Evolutionary conservation across 352 stramenopile genomes (phyloP).

Genomic region (Pythium oligandrum): DNA sequence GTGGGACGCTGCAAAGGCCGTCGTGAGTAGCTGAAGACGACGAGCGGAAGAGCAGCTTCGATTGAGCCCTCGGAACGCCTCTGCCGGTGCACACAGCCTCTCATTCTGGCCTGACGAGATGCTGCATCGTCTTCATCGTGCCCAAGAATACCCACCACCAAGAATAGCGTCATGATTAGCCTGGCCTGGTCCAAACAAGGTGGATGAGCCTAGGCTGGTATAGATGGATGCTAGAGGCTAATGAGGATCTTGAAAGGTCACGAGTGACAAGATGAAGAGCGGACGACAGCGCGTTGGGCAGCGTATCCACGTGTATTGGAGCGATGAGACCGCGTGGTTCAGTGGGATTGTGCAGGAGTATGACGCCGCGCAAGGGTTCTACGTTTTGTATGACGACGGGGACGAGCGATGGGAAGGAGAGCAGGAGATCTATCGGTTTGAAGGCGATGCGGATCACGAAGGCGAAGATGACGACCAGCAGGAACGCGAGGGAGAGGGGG

Average conservation of each 20-base stretch:
- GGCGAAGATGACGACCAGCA: slow-evolving; percentile 5
- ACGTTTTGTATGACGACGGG: slow-evolving; percentile 75
- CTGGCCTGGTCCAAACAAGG: too few species aligned
- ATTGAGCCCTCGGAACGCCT: too few species aligned
- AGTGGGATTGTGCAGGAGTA: slow-evolving; percentile 37
- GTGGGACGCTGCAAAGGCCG: too few species aligned
- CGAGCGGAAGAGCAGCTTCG: too few species aligned
- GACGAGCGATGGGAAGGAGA: slow-evolving; percentile 70
- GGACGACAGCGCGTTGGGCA: slow-evolving; percentile 28
- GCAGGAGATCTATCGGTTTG: slow-evolving; percentile 32
- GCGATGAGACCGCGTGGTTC: slow-evolving; percentile 74
- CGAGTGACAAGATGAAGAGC: not conserved
- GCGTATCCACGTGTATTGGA: slow-evolving; percentile 71
- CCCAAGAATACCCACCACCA: too few species aligned
- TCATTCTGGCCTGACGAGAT: too few species aligned
- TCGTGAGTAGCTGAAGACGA: too few species aligned
- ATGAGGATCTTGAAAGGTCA: slow-evolving; percentile 11
- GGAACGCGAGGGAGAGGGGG: not conserved
- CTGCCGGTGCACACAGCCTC: too few species aligned
- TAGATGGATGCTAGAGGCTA: too few species aligned
- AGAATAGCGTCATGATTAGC: too few species aligned
- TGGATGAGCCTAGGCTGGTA: too few species aligned
- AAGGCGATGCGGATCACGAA: slow-evolving; percentile 12
- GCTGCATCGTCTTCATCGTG: too few species aligned
- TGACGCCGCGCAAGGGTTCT: slow-evolving; percentile 41